A percentile compares a stretch with the other conserved stretches of the same genome.
Evolutionary conservation across 345 rosid genomes (phyloP).

Genomic region (Eucalyptus pauciflora): DNA sequence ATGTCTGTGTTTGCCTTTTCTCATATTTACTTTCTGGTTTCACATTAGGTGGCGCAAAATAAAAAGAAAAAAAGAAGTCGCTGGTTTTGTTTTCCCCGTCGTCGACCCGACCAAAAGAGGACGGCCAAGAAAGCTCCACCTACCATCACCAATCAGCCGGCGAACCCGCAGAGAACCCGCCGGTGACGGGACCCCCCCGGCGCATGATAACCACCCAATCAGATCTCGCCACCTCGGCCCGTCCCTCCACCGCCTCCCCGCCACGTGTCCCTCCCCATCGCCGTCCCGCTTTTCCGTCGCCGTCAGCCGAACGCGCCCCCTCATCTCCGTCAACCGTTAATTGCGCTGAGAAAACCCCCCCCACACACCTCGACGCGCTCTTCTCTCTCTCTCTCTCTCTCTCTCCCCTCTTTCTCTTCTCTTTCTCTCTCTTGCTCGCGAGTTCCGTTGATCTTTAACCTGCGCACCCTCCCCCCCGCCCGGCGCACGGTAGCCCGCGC

Average conservation of each 20-base stretch:
- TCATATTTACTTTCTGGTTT: not conserved
- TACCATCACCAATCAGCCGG: not conserved
- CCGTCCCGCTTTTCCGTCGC: slow-evolving; percentile 25
- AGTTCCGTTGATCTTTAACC: not conserved
- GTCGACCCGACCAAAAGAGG: not conserved
- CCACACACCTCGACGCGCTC: not conserved
- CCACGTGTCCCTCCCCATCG: slow-evolving; percentile 42
- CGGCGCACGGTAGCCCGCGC: slow-evolving; percentile 1
- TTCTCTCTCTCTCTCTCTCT: not conserved
- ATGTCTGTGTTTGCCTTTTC: not conserved
- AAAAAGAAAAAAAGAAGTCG: not conserved
- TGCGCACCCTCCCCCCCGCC: not conserved
- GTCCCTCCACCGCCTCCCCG: slow-evolving; percentile 8
- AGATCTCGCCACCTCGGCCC: not conserved
- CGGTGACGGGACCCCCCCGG: slow-evolving; percentile 27
- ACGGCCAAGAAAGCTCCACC: not conserved
- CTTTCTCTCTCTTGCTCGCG: slow-evolving; percentile 1
- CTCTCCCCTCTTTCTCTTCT: not conserved
- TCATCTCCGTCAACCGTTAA: slow-evolving; percentile 14
- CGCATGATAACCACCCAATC: not conserved
- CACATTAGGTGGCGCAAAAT: not conserved
- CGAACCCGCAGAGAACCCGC: not conserved
- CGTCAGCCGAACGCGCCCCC: slow-evolving; percentile 13
- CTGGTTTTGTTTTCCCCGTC: not conserved
- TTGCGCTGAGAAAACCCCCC: not conserved